A percentile compares a stretch with the other conserved stretches of the same genome.
Evolutionary conservation across 345 rosid genomes (phyloP).

Genomic region (Salix viminalis): DNA sequence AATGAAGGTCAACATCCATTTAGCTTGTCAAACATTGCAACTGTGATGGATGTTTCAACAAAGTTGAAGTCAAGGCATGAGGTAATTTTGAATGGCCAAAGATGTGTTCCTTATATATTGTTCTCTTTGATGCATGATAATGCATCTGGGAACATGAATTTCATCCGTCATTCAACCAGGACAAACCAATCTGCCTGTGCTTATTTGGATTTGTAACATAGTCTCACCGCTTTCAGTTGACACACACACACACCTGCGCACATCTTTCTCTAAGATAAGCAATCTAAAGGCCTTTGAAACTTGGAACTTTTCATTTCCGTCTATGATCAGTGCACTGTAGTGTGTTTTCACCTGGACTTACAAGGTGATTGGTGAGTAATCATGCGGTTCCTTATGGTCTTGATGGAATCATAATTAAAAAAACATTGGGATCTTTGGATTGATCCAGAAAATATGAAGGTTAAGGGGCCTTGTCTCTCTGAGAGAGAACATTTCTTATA

Average conservation of each 20-base stretch:
- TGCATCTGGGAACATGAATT: background rate
- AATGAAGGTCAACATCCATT: slow-evolving; percentile 60
- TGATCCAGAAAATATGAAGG: background rate
- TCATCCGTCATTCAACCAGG: background rate
- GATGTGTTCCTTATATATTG: background rate
- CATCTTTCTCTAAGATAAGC: background rate
- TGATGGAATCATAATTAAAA: background rate
- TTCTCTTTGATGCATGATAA: background rate
- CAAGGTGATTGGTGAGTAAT: background rate
- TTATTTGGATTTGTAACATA: background rate
- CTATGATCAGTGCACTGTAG: background rate
- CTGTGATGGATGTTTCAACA: slow-evolving; percentile 59
- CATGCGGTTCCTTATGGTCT: background rate
- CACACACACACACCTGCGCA: background rate
- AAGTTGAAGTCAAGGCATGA: slow-evolving; percentile 88
- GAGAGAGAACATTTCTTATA: background rate
- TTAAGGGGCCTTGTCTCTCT: background rate
- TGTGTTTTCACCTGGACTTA: background rate
- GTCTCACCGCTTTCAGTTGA: background rate
- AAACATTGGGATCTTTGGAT: background rate
- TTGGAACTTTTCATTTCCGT: background rate
- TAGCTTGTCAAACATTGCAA: slow-evolving; percentile 72
- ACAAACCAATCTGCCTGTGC: background rate
- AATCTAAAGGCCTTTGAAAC: background rate
- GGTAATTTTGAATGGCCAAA: slow-evolving; percentile 42